Conservation (phyloP, 1,284 basidiomycete genomes). For the Leucoagaricus sp. region DNA sequence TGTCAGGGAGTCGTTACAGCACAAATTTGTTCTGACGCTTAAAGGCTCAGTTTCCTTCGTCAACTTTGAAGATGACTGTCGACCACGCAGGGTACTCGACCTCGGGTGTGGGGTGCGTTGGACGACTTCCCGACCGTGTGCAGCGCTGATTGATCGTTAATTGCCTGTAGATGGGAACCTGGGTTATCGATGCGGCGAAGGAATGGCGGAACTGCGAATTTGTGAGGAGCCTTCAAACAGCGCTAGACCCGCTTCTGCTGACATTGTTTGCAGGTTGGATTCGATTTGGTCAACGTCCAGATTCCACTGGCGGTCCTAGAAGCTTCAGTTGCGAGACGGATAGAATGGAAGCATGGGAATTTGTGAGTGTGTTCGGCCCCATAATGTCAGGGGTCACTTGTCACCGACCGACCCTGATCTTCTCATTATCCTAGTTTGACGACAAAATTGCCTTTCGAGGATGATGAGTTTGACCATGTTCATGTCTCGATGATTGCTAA, state of each 20-base stretch:
- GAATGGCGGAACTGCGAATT: conserved; percentile 68
- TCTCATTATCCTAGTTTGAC: conserved; percentile 50
- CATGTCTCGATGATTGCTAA: conserved; percentile 63
- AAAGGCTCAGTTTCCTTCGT: conserved; percentile 56
- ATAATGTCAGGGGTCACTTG: neutral
- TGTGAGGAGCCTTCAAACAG: conserved; percentile 40
- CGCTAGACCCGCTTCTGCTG: neutral
- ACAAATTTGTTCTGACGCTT: conserved; percentile 49
- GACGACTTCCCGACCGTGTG: neutral
- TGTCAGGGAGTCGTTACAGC: conserved; percentile 58
- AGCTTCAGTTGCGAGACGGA: conserved; percentile 48
- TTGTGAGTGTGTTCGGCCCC: conserved; percentile 48
- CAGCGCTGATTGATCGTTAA: conserved; percentile 6
- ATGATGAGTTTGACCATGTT: conserved; percentile 79
- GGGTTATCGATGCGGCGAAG: conserved; percentile 73
- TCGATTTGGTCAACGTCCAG: conserved; percentile 74
- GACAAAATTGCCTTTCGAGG: conserved; percentile 73
- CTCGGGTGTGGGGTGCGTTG: conserved; percentile 67
- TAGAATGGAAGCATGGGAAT: conserved; percentile 74
- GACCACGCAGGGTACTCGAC: conserved; percentile 60
- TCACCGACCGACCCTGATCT: neutral
- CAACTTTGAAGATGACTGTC: conserved; percentile 45
- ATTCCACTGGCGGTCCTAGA: conserved; percentile 54
- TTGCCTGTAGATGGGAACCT: conserved; percentile 60
- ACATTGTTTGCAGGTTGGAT: conserved; percentile 54